Percentiles rank a stretch among this genome's conserved stretches.
These are phyloP conservation scores for Exophiala phaeomuriformis DNA, from an alignment of 2,329 filamentous ascomycete genomes.

Conservation along the genomic window DNA sequence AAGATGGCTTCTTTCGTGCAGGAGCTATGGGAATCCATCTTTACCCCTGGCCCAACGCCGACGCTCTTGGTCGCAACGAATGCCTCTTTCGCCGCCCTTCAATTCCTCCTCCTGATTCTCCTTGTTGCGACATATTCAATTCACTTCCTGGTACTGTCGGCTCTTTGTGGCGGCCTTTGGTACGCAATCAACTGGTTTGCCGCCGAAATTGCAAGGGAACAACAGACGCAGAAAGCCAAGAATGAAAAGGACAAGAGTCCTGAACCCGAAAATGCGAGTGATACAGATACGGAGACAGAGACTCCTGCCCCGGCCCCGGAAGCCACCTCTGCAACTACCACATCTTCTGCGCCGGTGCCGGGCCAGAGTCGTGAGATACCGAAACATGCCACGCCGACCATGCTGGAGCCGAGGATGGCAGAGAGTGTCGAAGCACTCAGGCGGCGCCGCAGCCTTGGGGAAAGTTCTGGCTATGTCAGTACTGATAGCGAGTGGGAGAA, in stretches of 20 bases:
- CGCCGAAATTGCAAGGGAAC: slow-evolving; percentile 50
- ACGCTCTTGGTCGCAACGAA: slow-evolving; percentile 87
- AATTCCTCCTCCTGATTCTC: slow-evolving; percentile 67
- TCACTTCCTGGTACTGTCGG: slow-evolving; percentile 77
- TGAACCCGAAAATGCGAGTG: slow-evolving; percentile 27
- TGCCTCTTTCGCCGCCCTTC: slow-evolving; percentile 75
- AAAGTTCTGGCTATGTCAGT: slow-evolving; percentile 54
- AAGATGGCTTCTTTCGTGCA: slow-evolving; percentile 52
- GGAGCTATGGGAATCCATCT: slow-evolving; percentile 85
- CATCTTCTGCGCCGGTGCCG: slow-evolving; percentile 8
- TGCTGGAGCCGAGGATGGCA: slow-evolving; percentile 43
- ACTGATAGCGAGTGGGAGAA: slow-evolving; percentile 98
- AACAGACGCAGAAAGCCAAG: slow-evolving; percentile 41
- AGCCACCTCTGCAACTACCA: slow-evolving; percentile 6
- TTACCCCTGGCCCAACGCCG: slow-evolving; percentile 83
- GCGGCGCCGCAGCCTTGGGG: slow-evolving; percentile 43
- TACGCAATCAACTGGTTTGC: slow-evolving; percentile 97
- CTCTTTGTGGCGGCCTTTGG: slow-evolving; percentile 77
- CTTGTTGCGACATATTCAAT: slow-evolving; percentile 76
- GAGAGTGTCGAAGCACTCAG: slow-evolving; percentile 36
- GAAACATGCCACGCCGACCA: slow-evolving; percentile 10
- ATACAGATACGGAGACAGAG: slow-evolving; percentile 36
- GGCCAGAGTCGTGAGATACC: slow-evolving; percentile 17
- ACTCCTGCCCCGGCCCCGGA: neutral
- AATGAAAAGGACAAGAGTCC: slow-evolving; percentile 41